Percentiles rank a stretch among this genome's conserved stretches.
phyloP scores from a whole-genome alignment of 2,329 filamentous ascomycete genomes.

The Pseudomassariella vexata region DNA sequence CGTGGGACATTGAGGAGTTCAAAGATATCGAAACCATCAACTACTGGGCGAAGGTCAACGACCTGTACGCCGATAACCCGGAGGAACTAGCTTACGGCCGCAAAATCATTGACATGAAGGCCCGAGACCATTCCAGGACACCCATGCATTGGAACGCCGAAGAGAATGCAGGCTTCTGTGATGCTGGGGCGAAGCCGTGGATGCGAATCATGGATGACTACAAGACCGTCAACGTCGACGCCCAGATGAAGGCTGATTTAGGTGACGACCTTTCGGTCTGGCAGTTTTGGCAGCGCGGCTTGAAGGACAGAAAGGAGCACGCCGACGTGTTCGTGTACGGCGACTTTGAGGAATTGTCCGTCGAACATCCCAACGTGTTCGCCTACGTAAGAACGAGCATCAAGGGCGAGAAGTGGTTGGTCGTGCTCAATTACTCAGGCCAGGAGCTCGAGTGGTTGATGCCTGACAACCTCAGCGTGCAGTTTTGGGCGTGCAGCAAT shows the following conservation, averaged over 20 bases:
- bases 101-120: constrained; percentile 50
- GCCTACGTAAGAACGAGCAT: constrained; percentile 18
- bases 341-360: constrained; percentile 35
- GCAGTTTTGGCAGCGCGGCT: constrained; percentile 54
- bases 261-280: constrained; percentile 40
- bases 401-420: constrained; percentile 20
- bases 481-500: constrained; percentile 16
- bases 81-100: constrained; percentile 39
- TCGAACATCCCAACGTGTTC: constrained; percentile 15
- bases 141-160: constrained; percentile 61
- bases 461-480: constrained; percentile 14
- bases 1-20: constrained; percentile 57
- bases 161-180: constrained; percentile 57
- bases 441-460: constrained; percentile 17
- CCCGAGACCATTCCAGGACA: constrained; percentile 60
- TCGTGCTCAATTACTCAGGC: constrained; percentile 22
- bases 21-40: constrained; percentile 45
- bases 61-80: constrained; percentile 29
- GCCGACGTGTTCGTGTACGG: constrained; percentile 57
- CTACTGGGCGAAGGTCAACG: constrained; percentile 32
- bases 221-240: constrained; percentile 48
- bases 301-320: constrained; percentile 49
- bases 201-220: constrained; percentile 55
- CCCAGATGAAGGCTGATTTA: constrained; percentile 36
- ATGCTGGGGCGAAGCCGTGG: constrained; percentile 44